A percentile compares a stretch with the other conserved stretches of the same genome.
Evolutionary conservation across 352 stramenopile genomes (phyloP).

Genomic region (Phytophthora europaea): DNA sequence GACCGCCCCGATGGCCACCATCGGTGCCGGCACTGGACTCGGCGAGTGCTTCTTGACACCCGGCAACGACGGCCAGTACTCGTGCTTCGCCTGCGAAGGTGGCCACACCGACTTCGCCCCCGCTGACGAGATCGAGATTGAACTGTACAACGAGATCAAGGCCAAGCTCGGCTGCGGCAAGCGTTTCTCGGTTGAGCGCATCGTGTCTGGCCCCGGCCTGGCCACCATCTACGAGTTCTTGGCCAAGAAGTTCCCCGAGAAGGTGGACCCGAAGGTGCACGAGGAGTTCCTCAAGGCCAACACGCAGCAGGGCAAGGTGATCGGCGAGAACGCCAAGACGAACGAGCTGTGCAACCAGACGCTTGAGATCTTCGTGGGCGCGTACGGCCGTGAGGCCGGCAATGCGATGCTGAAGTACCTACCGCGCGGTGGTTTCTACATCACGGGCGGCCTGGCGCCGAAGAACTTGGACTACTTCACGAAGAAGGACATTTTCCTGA

Average conservation of each 20-base stretch:
- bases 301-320: conserved; percentile 72
- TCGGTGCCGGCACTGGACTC: conserved; percentile 96
- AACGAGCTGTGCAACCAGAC: conserved; percentile 86
- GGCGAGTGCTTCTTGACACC: conserved; percentile 96
- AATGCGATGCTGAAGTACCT: conserved; percentile 94
- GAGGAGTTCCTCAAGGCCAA: conserved; percentile 60
- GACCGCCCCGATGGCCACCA: conserved; percentile 92
- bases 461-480: conserved; percentile 97
- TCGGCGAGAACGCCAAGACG: conserved; percentile 87
- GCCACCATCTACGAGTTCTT: conserved; percentile 97
- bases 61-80: conserved; percentile 82
- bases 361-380: conserved; percentile 94
- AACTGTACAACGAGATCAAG: conserved; percentile 80
- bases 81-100: conserved; percentile 92
- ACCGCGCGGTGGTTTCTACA: conserved; percentile 96
- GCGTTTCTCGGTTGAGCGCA: conserved; percentile 95
- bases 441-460: conserved; percentile 95
- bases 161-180: conserved; percentile 73
- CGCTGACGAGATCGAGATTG: conserved; percentile 83
- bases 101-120: conserved; percentile 96
- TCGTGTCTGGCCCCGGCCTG: conserved; percentile 95
- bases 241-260: conserved; percentile 86
- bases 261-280: conserved; percentile 82
- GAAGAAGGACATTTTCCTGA: conserved; percentile 76
- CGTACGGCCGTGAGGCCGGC: conserved; percentile 78